Conservation (phyloP, 495 filamentous ascomycete genomes). For the Arthonia radiata region DNA sequence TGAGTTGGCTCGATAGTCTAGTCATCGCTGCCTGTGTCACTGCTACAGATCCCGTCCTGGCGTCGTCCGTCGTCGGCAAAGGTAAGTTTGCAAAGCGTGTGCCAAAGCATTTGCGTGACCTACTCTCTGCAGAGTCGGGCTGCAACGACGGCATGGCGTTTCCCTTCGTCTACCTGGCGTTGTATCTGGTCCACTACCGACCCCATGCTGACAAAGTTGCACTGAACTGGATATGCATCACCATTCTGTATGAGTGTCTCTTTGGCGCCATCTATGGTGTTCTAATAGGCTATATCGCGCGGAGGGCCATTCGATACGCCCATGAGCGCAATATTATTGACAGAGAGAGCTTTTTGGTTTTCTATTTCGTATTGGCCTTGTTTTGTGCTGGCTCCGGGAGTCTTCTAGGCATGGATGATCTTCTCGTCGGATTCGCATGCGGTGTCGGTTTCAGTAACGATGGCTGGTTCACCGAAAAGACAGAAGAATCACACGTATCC, state of each 20-base stretch:
- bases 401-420: slow-evolving; percentile 76
- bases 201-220: slow-evolving; percentile 41
- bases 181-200: slow-evolving; percentile 68
- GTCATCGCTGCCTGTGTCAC: slow-evolving; percentile 82
- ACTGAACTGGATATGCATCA: slow-evolving; percentile 71
- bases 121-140: slow-evolving; percentile 89
- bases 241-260: slow-evolving; percentile 88
- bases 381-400: slow-evolving; percentile 92
- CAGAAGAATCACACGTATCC: slow-evolving; percentile 93
- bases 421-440: slow-evolving; percentile 86
- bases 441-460: slow-evolving; percentile 98
- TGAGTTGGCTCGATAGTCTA: slow-evolving; percentile 76
- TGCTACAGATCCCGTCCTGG: slow-evolving; percentile 90
- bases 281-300: slow-evolving; percentile 59
- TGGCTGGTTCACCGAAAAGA: slow-evolving; percentile 96
- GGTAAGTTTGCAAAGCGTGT: slow-evolving; percentile 96
- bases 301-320: slow-evolving; percentile 75
- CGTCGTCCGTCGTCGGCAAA: slow-evolving; percentile 94
- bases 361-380: slow-evolving; percentile 91
- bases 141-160: slow-evolving; percentile 99
- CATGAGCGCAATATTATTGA: slow-evolving; percentile 75
- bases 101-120: slow-evolving; percentile 84
- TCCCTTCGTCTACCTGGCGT: slow-evolving; percentile 81
- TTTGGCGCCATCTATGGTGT: slow-evolving; percentile 84
- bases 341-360: slow-evolving; percentile 89